These are phyloP conservation scores for Penicillium digitatum DNA, from an alignment of 2,329 filamentous ascomycete genomes.

Conservation along the genomic window DNA sequence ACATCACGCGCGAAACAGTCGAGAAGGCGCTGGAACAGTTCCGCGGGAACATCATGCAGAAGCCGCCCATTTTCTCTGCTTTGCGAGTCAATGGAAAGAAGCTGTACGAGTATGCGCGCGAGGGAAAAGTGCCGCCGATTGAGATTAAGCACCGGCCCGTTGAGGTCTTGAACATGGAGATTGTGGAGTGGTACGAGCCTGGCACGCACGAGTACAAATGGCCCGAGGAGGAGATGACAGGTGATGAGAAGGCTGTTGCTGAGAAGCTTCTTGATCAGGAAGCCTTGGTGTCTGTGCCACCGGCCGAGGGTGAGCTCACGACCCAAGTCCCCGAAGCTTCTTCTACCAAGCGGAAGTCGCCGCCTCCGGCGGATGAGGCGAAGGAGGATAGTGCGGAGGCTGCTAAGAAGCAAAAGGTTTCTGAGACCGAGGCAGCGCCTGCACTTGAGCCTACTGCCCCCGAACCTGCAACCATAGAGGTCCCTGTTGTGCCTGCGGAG, in stretches of 20 bases:
- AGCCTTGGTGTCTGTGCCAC: conserved; percentile 19
- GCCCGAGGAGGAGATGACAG: conserved; percentile 73
- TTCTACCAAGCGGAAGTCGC: conserved; percentile 35
- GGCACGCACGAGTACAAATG: conserved; percentile 75
- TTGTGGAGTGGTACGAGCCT: conserved; percentile 79
- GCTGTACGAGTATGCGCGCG: conserved; percentile 91
- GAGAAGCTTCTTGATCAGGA: conserved; percentile 58
- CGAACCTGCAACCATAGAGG: conserved; percentile 12
- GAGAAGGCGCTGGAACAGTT: conserved; percentile 73
- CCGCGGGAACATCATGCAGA: conserved; percentile 79
- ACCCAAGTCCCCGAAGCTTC: conserved; percentile 10
- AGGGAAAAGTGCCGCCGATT: conserved; percentile 78
- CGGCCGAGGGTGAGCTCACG: conserved; percentile 33
- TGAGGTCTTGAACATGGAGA: conserved; percentile 69
- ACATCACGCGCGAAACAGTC: conserved; percentile 74
- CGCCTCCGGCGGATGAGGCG: conserved; percentile 26
- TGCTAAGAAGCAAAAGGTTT: conserved; percentile 33
- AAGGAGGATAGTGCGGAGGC: conserved; percentile 18
- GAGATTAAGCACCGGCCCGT: conserved; percentile 80
- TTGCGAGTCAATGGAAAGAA: conserved; percentile 91
- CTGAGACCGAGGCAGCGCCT: conserved; percentile 25
- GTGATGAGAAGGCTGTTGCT: conserved; percentile 70
- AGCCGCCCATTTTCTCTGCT: conserved; percentile 88
- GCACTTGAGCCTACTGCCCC: conserved; percentile 11
- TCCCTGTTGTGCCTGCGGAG: conserved; percentile 15